These are phyloP conservation scores for Cystobasidium slooffiae DNA, from an alignment of 1,284 basidiomycete species.

Conservation along the genomic window DNA sequence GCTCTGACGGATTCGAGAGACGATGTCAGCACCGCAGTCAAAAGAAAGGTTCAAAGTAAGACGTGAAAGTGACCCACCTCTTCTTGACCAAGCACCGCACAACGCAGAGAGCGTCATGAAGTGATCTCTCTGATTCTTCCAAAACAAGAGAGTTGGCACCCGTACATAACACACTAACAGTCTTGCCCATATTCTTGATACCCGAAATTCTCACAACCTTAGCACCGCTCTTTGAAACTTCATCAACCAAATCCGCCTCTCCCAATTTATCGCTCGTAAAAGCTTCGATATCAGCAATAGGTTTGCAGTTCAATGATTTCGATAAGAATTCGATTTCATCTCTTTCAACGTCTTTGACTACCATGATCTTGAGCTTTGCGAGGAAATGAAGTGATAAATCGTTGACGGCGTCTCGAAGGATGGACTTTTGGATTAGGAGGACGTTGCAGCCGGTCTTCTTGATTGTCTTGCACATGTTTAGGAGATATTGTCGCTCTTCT, in stretches of 20 bases:
- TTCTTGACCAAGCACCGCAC: constrained; percentile 99
- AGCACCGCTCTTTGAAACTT: constrained; percentile 79
- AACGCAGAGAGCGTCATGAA: constrained; percentile 98
- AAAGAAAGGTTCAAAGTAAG: background rate
- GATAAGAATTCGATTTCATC: constrained; percentile 98
- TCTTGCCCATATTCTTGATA: constrained; percentile 88
- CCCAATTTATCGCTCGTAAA: constrained; percentile 99
- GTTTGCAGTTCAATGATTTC: constrained; percentile 93
- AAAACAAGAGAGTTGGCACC: constrained; percentile 92
- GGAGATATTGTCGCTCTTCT: constrained; percentile 95
- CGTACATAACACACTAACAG: constrained; percentile 93
- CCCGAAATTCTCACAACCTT: constrained; percentile 95
- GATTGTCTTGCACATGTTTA: constrained; percentile 99
- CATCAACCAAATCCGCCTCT: constrained; percentile 93
- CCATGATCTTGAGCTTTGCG: constrained; percentile 95
- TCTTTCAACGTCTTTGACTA: constrained; percentile 96
- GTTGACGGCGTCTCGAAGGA: constrained; percentile 96
- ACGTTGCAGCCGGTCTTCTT: constrained; percentile 99
- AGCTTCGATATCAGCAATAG: constrained; percentile 94
- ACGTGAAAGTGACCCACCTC: constrained; percentile 67
- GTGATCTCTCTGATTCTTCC: constrained; percentile 94
- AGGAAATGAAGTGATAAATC: constrained; percentile 99
- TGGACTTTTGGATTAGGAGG: constrained; percentile 97
- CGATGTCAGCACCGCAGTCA: background rate
- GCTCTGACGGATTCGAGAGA: constrained; percentile 64